A percentile compares a stretch with the other conserved stretches of the same genome.
These are phyloP conservation scores for Scedosporium minutisporum DNA, from an alignment of 2,329 filamentous ascomycete genomes.

Conservation along the genomic window DNA sequence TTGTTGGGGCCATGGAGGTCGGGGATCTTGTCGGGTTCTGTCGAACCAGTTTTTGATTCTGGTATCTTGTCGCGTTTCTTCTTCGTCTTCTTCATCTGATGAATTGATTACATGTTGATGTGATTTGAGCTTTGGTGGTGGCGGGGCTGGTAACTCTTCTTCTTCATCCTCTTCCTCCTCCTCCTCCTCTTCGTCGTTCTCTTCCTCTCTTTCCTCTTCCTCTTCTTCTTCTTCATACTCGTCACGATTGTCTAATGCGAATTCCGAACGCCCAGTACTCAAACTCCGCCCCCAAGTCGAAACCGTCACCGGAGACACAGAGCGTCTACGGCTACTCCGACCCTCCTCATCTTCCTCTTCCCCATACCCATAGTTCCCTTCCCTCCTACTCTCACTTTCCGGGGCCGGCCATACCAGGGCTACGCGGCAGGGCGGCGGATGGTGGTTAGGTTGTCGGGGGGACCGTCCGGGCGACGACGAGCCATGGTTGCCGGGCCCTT, in stretches of 20 bases:
- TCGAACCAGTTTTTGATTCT: not conserved
- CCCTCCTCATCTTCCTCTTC: not conserved
- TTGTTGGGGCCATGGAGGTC: not conserved
- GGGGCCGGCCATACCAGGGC: conserved; percentile 28
- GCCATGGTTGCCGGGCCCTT: conserved; percentile 18
- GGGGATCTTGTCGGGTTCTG: not conserved
- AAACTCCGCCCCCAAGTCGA: not conserved
- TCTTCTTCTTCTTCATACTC: conserved; percentile 11
- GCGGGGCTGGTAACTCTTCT: not conserved
- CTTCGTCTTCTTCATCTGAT: not conserved
- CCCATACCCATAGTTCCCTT: not conserved
- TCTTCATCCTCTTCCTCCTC: conserved; percentile 8
- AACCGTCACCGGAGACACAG: not conserved
- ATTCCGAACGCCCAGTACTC: not conserved
- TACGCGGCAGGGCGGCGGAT: conserved; percentile 18
- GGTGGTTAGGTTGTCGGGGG: conserved; percentile 12
- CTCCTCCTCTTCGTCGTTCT: conserved; percentile 12
- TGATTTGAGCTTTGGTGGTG: no score
- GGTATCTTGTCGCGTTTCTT: not conserved
- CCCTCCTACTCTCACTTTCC: conserved; percentile 8
- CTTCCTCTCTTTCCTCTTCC: conserved; percentile 9
- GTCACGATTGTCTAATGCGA: conserved; percentile 4
- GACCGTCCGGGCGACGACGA: conserved; percentile 9
- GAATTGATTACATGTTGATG: no score
- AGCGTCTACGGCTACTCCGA: not conserved